Evolutionary conservation across 1,284 basidiomycete genomes (phyloP).

Genomic region (Ceratobasidium sp.): DNA sequence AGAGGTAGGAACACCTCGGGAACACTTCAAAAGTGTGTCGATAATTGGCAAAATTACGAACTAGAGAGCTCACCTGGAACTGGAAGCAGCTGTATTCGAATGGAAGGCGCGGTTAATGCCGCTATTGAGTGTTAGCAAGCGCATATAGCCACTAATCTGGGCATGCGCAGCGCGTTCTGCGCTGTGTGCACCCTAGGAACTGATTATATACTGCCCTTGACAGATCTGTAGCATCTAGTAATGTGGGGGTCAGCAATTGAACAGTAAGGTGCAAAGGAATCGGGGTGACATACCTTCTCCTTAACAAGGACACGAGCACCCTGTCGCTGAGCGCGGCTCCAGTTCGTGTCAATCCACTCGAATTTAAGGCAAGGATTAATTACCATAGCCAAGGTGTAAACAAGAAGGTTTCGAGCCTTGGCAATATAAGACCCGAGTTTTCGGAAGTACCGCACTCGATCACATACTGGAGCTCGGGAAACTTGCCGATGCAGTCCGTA

Average conservation of each 20-base stretch:
- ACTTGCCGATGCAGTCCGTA: not conserved
- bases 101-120: not conserved
- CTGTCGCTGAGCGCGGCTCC: not conserved
- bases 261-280: no score
- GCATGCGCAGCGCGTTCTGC: not conserved
- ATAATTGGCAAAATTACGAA: no score
- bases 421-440: slow-evolving; percentile 12
- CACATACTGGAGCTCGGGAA: not conserved
- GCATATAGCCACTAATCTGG: slow-evolving; percentile 9
- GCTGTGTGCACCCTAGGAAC: not conserved
- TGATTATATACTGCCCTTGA: not conserved
- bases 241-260: no score
- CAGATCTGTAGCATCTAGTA: not conserved
- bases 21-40: no score
- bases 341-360: slow-evolving; percentile 9
- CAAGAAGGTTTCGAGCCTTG: not conserved
- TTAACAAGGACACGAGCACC: not conserved
- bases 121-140: not conserved
- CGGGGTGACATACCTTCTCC: not conserved
- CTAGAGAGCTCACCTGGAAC: no score
- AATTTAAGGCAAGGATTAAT: slow-evolving; percentile 18
- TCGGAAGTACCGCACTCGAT: not conserved
- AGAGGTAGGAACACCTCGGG: no score
- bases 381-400: slow-evolving; percentile 6
- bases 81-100: no score